Base-by-base conservation (phyloP, 257 asterid genomes). In the Rauvolfia tetraphylla region DNA sequence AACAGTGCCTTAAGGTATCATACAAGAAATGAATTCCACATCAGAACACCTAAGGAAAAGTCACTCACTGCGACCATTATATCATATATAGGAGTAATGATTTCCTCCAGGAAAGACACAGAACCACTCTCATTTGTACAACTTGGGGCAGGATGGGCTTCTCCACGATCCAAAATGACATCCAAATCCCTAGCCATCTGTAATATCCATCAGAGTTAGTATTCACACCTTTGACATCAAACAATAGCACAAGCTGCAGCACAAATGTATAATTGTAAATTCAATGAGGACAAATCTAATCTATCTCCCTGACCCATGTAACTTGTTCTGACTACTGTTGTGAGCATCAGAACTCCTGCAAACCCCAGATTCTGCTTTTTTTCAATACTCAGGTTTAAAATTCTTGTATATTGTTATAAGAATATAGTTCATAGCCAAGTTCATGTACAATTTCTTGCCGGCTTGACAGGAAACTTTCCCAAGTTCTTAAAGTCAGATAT, bases 121-220 rank as follows among this genome's bases (percentile, higher is more conserved):
- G 90, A 84, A 69, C 91, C 93, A 80, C 82, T 81, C 54, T 83
- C 88, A 72, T 79, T 66, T 36, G 48, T 84, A 84, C 96, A 95
- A 79, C 90, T 91, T 72, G 42, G 3, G 77, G 96, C 89, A 63
- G 78, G 95, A 57, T 72, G 83, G 67, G 85, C 96, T 86, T 87
- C 96, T 74, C 97, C 98, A 61, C 79, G 97, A 84, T 95, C 99
- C 82, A 95, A 86, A 77, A 79, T 86, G 63, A 92, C 89, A 84
- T 95, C 98, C 74, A 95, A 83, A 48, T 92, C 99, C 87, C 86
- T 88, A 74, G 99, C 99, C 98, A 95, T 93, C 99, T 95, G 85
- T 77, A 84, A 42, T 79, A 79, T 75, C 75, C 82, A 17, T 36
- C 8, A 67, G 31, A n/a, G 36, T 67, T 31, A 12, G 68, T 9